Conservation (phyloP, 352 stramenopile genomes). For the Thraustochytrium sp. region DNA sequence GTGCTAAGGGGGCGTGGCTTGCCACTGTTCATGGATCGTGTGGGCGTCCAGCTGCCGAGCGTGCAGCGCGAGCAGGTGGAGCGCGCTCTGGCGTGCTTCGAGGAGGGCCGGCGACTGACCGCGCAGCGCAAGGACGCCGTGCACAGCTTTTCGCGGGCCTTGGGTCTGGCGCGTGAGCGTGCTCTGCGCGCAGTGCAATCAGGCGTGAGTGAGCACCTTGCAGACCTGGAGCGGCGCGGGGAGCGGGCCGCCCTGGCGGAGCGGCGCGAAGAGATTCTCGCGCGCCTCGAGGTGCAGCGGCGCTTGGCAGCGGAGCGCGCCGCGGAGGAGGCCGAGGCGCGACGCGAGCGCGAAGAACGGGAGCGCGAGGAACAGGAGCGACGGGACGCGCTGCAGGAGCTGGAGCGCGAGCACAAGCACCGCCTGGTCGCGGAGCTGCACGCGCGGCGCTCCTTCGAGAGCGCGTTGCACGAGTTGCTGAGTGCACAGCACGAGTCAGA, state of each 20-base stretch:
- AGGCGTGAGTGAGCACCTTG: too few relatives aligned
- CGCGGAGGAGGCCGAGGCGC: not conserved
- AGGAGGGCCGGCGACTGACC: not conserved
- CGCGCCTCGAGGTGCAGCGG: not conserved
- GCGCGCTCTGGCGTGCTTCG: not conserved
- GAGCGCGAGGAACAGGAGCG: constrained; percentile 1
- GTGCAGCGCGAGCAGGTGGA: not conserved
- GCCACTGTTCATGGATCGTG: not conserved
- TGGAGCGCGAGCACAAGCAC: constrained; percentile 3
- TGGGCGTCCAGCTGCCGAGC: not conserved
- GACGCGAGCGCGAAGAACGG: not conserved
- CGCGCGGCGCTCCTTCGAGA: not conserved
- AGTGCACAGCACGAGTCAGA: not conserved
- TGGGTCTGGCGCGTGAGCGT: not conserved
- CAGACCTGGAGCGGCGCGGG: not conserved
- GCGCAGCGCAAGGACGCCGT: not conserved
- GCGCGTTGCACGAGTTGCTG: not conserved
- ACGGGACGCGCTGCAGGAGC: not conserved
- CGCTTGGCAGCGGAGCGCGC: not conserved
- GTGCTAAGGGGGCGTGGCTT: not conserved
- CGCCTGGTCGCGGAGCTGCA: not conserved
- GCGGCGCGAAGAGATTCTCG: not conserved
- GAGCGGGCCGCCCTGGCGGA: not conserved
- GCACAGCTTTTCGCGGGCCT: not conserved
- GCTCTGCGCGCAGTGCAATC: too few relatives aligned